Evolutionary conservation across 225 moss, liverwort and hornwort genomes (phyloP).

Genomic region (Sphagnum contortum): DNA sequence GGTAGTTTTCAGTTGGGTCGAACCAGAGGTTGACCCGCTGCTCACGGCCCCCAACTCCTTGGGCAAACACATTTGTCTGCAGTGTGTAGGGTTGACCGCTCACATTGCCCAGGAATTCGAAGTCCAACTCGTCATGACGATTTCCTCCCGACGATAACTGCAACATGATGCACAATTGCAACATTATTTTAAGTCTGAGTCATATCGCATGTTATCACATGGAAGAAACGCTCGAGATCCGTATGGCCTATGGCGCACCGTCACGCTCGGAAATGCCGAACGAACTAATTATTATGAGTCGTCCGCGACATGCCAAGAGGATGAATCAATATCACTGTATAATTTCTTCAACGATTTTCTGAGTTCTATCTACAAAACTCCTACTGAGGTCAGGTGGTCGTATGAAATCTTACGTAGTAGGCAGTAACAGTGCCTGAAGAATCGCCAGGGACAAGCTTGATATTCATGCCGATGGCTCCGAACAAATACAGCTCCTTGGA

Average conservation of each 20-base stretch:
- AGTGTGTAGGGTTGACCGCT: slow-evolving; percentile 33
- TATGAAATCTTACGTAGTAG: slow-evolving; percentile 32
- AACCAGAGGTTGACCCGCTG: slow-evolving; percentile 53
- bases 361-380: too few relatives aligned
- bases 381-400: too few relatives aligned
- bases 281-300: too few relatives aligned
- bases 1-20: slow-evolving; percentile 43
- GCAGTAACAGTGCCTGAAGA: slow-evolving; percentile 55
- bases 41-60: slow-evolving; percentile 44
- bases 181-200: too few relatives aligned
- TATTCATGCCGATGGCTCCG: slow-evolving; percentile 45
- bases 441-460: slow-evolving; percentile 35
- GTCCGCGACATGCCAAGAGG: too few relatives aligned
- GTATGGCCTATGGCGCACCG: background rate
- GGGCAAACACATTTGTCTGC: slow-evolving; percentile 53
- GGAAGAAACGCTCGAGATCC: background rate
- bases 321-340: too few relatives aligned
- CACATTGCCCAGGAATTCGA: slow-evolving; percentile 53
- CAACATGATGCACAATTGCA: background rate
- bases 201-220: background rate
- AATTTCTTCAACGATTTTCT: too few relatives aligned
- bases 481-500: slow-evolving; percentile 31
- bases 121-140: slow-evolving; percentile 55
- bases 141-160: slow-evolving; percentile 42
- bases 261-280: too few relatives aligned